Evolutionary conservation across 129 eudicot species (phyloP), one percentile per base, ranked within the genome.

Genomic region (Artemisia annua): DNA sequence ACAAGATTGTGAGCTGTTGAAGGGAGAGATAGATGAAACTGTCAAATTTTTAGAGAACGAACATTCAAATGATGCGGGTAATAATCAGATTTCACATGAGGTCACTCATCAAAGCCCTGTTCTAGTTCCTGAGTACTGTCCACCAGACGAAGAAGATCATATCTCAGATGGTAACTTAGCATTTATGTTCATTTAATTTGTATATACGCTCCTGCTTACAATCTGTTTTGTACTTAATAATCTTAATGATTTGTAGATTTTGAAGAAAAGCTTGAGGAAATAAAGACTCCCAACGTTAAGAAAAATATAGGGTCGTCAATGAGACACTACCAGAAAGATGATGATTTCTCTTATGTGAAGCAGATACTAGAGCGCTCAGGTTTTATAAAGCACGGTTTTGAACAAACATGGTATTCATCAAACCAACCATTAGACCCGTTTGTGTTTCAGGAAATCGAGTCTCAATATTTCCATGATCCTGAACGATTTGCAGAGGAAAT

Each of bases 401-500:
- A 63, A 10, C 22, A 19, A 58, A 59, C 75, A 43, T 85, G 96
- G 91, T 49, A 77, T 71, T 72, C 83, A 2, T 43, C 57, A 2
- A 81, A 85, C 61, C 85, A 85, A 39, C 87, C 82, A 35, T 66
- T 89, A 26, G 72, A 83, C 81, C 92, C 95, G 8, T 73, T 73
- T 7, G 14, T 85, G n/a, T 86, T 93, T 13, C 87, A 89, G 67
- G 86, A 88, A 81, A 74, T 84, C 11, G 96, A 89, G 63, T 82
- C 85, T 17, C 74, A 59, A 50, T 86, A 92, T 81, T 80, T 77
- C 14, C 85, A 84, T 48, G 86, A 84, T 66, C 73, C 86, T 15
- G 72, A 83, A 68, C 54, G 15, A 16, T 74, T 71, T 44, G 75
- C 32, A 43, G 82, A 85, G 17, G 83, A 88, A 57, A 67, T 76